Evolutionary conservation across 2,329 filamentous ascomycete genomes (phyloP).

Genomic region (Cryphonectria naterciae): DNA sequence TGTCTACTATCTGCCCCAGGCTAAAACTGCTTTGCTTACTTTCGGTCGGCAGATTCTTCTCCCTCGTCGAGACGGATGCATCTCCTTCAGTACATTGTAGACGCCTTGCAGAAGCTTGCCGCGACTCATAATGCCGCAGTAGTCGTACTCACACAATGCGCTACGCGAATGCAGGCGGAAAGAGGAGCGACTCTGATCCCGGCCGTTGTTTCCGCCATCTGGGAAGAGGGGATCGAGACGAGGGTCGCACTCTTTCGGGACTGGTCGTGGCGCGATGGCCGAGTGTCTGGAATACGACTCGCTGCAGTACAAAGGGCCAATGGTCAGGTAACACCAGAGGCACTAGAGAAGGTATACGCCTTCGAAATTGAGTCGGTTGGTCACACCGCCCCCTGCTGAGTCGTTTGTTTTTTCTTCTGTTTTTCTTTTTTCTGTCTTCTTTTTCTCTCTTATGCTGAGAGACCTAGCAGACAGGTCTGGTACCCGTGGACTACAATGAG

Average conservation of each 20-base stretch:
- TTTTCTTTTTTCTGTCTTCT: neutral
- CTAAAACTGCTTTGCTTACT: constrained; percentile 15
- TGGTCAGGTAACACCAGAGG: constrained; percentile 50
- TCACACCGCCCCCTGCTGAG: constrained; percentile 29
- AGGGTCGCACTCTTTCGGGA: constrained; percentile 81
- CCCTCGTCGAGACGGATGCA: constrained; percentile 50
- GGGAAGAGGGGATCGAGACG: constrained; percentile 78
- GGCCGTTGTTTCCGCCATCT: constrained; percentile 73
- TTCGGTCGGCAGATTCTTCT: constrained; percentile 23
- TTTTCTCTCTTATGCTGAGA: constrained; percentile 21
- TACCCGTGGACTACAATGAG: constrained; percentile 46
- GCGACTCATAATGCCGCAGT: constrained; percentile 73
- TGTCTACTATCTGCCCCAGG: neutral
- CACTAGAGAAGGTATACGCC: constrained; percentile 50
- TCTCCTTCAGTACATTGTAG: constrained; percentile 66
- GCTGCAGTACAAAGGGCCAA: constrained; percentile 68
- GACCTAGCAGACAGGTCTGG: constrained; percentile 47
- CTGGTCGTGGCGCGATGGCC: constrained; percentile 60
- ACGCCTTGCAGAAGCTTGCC: constrained; percentile 75
- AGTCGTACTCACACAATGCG: constrained; percentile 77
- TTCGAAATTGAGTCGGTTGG: constrained; percentile 55
- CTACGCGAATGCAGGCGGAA: constrained; percentile 75
- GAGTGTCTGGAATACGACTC: constrained; percentile 57
- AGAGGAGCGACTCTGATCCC: constrained; percentile 72
- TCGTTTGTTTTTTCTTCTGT: constrained; percentile 17